phyloP scores from a whole-genome alignment of 2,329 filamentous ascomycete species.

The Fusarium tricinctum region DNA sequence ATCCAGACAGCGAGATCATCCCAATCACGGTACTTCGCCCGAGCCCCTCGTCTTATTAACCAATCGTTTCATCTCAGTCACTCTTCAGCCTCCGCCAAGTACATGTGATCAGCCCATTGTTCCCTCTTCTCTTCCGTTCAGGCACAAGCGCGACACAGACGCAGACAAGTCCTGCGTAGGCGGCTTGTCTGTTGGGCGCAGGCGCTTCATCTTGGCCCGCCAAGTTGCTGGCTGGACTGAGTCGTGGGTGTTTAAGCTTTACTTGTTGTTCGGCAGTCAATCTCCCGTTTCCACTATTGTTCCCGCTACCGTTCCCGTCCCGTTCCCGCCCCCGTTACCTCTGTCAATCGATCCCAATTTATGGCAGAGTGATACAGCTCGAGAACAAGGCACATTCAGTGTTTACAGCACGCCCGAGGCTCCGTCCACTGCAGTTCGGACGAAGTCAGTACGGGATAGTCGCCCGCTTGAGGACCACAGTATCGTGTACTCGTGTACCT shows the following conservation, averaged over 20 bases:
- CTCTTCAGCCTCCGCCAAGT: slow-evolving; percentile 24
- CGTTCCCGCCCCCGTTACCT: slow-evolving; percentile 33
- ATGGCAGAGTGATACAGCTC: slow-evolving; percentile 3
- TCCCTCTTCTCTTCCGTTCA: slow-evolving; percentile 10
- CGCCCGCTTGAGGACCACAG: slow-evolving; percentile 13
- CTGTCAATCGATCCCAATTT: slow-evolving; percentile 15
- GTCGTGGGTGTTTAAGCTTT: slow-evolving; percentile 18
- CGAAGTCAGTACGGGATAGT: slow-evolving; percentile 1
- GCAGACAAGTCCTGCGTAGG: slow-evolving; percentile 1
- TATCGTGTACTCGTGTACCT: slow-evolving; percentile 3
- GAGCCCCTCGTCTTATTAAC: slow-evolving; percentile 30
- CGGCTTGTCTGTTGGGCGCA: background rate
- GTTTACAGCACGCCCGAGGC: slow-evolving; percentile 13
- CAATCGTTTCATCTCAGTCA: slow-evolving; percentile 37
- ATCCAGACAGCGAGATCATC: background rate
- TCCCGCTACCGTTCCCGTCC: slow-evolving; percentile 37
- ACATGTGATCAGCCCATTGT: slow-evolving; percentile 6
- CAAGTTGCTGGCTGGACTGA: slow-evolving; percentile 27
- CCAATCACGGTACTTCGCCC: slow-evolving; percentile 10
- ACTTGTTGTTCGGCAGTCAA: slow-evolving; percentile 1
- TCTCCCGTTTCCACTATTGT: slow-evolving; percentile 34
- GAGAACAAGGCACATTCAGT: slow-evolving; percentile 29
- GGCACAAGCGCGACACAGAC: background rate
- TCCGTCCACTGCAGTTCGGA: slow-evolving; percentile 19
- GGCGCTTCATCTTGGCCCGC: slow-evolving; percentile 23